Evolutionary conservation across 495 filamentous ascomycete species (phyloP).

Genomic region (Xylaria sp.): DNA sequence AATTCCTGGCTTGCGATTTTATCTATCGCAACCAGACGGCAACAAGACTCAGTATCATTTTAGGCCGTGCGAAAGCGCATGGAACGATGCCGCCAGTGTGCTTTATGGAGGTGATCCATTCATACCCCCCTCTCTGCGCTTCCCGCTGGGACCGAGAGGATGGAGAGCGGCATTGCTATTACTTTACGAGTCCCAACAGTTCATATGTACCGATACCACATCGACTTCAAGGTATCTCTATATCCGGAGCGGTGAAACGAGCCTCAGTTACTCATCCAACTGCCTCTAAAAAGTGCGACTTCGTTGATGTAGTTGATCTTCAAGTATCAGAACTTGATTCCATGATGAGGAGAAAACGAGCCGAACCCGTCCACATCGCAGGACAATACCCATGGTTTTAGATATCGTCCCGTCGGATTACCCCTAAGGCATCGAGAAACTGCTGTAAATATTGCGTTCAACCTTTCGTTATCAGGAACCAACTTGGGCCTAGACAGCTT

Average conservation of each 20-base stretch:
- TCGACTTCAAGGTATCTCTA: neutral
- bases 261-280: neutral
- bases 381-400: neutral
- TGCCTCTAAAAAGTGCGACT: neutral
- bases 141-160: neutral
- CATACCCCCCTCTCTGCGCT: neutral
- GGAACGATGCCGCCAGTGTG: neutral
- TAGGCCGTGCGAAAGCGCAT: neutral
- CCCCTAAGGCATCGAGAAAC: too few relatives aligned
- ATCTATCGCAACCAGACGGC: neutral
- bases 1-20: neutral
- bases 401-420: too few relatives aligned
- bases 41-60: neutral
- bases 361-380: neutral
- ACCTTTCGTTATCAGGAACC: too few relatives aligned
- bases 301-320: slow-evolving; percentile 3
- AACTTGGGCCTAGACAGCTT: too few relatives aligned
- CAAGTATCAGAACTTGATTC: neutral
- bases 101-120: neutral
- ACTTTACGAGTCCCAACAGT: neutral
- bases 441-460: too few relatives aligned
- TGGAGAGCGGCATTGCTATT: neutral
- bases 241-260: neutral
- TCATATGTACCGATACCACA: neutral
- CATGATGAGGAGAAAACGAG: neutral